Evolutionary conservation across 345 rosid species (phyloP).

Genomic region (Camelina hispida): DNA sequence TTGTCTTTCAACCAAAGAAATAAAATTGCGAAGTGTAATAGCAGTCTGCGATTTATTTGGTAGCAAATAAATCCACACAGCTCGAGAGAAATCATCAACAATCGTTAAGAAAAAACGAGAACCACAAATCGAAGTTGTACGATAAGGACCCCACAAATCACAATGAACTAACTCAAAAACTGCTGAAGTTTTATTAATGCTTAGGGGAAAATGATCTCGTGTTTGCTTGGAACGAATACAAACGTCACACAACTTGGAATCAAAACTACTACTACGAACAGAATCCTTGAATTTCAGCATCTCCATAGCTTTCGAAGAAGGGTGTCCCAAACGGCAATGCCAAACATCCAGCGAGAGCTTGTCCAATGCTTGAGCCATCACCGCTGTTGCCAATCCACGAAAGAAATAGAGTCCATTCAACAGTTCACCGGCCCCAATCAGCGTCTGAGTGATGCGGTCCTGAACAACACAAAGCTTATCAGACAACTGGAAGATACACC

Average conservation of each 20-base stretch:
- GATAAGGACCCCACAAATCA: not conserved
- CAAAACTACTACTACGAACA: not conserved
- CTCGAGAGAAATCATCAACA: not conserved
- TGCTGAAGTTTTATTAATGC: not conserved
- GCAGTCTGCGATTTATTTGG: not conserved
- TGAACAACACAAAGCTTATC: not conserved
- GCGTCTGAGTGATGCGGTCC: not conserved
- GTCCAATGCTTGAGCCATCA: fast-evolving
- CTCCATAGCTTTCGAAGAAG: not conserved
- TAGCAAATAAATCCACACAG: not conserved
- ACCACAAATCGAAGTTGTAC: not conserved
- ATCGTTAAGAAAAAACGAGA: not conserved
- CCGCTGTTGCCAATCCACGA: too few relatives aligned
- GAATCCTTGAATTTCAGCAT: fast-evolving
- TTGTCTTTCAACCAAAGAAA: not conserved
- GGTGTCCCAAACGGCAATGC: not conserved
- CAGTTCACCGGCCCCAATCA: not conserved
- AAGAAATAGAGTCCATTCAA: not conserved
- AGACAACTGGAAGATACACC: not conserved
- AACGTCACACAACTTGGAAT: not conserved
- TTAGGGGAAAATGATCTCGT: not conserved
- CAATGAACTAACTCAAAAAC: not conserved
- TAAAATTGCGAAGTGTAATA: not conserved
- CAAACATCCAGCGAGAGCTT: not conserved
- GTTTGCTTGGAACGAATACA: not conserved